Percentiles rank a stretch among this genome's conserved stretches.
phyloP scores from a whole-genome alignment of 2,329 filamentous ascomycete genomes.

The Periconia digitata region DNA sequence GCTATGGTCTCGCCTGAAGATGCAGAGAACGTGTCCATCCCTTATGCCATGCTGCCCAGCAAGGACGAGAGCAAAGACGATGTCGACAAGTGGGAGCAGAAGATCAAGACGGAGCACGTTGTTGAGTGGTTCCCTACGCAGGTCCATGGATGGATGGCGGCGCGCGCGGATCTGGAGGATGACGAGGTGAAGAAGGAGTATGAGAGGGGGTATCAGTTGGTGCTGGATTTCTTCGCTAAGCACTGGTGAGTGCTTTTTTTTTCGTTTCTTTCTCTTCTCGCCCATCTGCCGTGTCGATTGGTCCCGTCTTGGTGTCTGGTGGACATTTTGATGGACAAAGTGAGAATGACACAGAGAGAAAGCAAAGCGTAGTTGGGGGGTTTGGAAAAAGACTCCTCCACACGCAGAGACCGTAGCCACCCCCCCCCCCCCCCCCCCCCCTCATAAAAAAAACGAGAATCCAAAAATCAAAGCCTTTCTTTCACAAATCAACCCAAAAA shows the following conservation, averaged over 20 bases:
- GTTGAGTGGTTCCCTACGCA: slow-evolving; percentile 54
- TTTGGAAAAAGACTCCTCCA: too few species aligned
- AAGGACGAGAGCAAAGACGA: slow-evolving; percentile 59
- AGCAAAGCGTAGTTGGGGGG: too few species aligned
- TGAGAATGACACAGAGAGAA: too few species aligned
- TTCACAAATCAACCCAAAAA: too few species aligned
- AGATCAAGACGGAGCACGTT: slow-evolving; percentile 49
- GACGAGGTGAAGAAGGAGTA: slow-evolving; percentile 53
- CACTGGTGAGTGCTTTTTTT: slow-evolving; percentile 47
- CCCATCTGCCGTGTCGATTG: too few species aligned
- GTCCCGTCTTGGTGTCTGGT: too few species aligned
- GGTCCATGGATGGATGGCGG: slow-evolving; percentile 50
- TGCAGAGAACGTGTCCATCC: slow-evolving; percentile 57
- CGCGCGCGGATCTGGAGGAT: slow-evolving; percentile 50
- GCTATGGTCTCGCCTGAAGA: slow-evolving; percentile 63
- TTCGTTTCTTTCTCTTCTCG: background rate
- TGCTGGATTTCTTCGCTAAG: slow-evolving; percentile 56
- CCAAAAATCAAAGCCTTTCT: too few species aligned
- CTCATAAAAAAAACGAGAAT: too few species aligned
- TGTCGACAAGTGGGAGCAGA: slow-evolving; percentile 52
- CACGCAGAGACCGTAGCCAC: too few species aligned
- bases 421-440: too few species aligned
- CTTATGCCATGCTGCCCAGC: slow-evolving; percentile 59
- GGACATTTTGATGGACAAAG: too few species aligned
- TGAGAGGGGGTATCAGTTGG: slow-evolving; percentile 51